Evolutionary conservation across 805 yeast genomes (phyloP), one percentile per base, ranked within the genome.

Genomic region (Brettanomyces sp.): DNA sequence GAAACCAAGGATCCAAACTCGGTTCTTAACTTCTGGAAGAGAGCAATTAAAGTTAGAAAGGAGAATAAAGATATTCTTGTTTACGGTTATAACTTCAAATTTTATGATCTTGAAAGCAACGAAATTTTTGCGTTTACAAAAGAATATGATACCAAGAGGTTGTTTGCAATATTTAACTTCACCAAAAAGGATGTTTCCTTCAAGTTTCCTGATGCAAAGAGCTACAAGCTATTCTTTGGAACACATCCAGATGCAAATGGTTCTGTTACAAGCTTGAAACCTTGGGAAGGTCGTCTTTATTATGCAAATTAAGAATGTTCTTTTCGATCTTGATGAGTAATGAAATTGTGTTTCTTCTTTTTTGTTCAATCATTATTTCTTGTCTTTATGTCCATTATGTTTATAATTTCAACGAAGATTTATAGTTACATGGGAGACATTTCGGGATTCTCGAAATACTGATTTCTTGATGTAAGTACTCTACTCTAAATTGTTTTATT

Each of bases 1-100:
- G 79, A 76, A 56, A 56, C 63, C 18, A 51, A 64, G 41, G 77
- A 76, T 54, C 70, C 72, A 5, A 51, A 68, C 41, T 75, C 80
- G 0, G 62, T 74, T 34, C 63, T 68, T 51, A 54, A 58, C 49
- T 76, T 73, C 60, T 76, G 74, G 70, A 65, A 65, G 49, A 62
- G 64, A 50, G 66, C 72, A 5, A 56, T 77, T 51, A 52, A 55
- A 40, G 46, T 66, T 11, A 71, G 82, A 62, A 74, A 73, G 57
- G 57, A 58, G 39, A 56, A 68, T 61, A 67, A 65, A 51, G 76
- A 73, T 36, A 49, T 68, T 14, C 59, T 74, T 44, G 63, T 69
- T 38, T 70, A 73, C 53, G 82, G 82, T 6, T n/a, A 38, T 22
- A 24, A 22, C 22, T 38, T 38, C 12, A 22, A 18, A 24, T 38